These are phyloP conservation scores for Penicillium decumbens DNA, from an alignment of 2,329 filamentous ascomycete genomes.

Conservation along the genomic window DNA sequence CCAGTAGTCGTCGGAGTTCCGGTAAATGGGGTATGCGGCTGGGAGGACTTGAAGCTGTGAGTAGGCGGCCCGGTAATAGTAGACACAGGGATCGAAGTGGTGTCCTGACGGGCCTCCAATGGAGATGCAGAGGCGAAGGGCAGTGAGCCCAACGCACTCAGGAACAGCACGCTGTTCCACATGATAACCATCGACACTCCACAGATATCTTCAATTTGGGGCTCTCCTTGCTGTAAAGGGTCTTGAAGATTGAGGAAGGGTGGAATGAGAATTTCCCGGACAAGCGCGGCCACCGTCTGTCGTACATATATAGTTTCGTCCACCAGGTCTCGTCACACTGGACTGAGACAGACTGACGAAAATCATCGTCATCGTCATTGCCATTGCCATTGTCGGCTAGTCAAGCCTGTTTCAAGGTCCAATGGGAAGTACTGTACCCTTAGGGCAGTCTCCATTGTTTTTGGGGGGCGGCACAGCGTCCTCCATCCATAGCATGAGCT, in stretches of 20 bases:
- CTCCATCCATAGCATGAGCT: neutral
- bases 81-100: neutral
- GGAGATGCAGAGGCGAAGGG: slow-evolving; percentile 17
- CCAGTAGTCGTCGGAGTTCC: slow-evolving; percentile 66
- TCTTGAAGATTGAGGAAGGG: neutral
- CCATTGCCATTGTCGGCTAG: neutral
- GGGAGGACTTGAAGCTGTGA: slow-evolving; percentile 48
- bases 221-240: neutral
- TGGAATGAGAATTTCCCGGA: neutral
- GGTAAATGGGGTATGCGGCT: slow-evolving; percentile 64
- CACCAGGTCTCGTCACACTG: neutral
- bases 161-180: slow-evolving; percentile 10
- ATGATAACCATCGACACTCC: slow-evolving; percentile 11
- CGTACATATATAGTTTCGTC: neutral
- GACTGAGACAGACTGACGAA: neutral
- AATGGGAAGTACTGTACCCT: neutral
- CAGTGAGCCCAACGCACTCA: slow-evolving; percentile 17
- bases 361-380: neutral
- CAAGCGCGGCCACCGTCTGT: neutral
- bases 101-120: slow-evolving; percentile 1
- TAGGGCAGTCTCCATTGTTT: neutral
- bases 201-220: neutral
- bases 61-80: slow-evolving; percentile 32
- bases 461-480: neutral
- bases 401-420: neutral